A percentile compares a stretch with the other conserved stretches of the same genome.
phyloP scores from a whole-genome alignment of 805 yeast species.

The Wickerhamomyces queroliae region DNA sequence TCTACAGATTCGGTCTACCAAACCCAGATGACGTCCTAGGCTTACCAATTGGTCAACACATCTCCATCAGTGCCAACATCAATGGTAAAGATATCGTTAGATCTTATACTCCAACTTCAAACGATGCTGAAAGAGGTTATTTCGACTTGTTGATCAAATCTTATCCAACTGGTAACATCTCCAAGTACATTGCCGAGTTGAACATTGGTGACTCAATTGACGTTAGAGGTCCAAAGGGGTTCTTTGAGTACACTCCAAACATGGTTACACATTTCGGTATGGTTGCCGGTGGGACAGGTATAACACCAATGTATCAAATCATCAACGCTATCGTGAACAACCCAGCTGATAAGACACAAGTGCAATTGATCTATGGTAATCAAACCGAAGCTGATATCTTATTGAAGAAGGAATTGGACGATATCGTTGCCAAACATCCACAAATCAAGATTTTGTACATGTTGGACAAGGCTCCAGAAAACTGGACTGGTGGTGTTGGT shows the following conservation, averaged over 20 bases:
- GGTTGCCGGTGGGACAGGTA: slow-evolving; percentile 98
- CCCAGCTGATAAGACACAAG: slow-evolving; percentile 73
- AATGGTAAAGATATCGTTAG: slow-evolving; percentile 77
- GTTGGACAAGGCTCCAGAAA: slow-evolving; percentile 60
- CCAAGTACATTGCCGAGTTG: slow-evolving; percentile 65
- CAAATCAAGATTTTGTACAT: slow-evolving; percentile 65
- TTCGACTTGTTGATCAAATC: slow-evolving; percentile 84
- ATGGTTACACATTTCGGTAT: slow-evolving; percentile 70
- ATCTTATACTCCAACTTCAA: slow-evolving; percentile 86
- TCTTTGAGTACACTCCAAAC: slow-evolving; percentile 76
- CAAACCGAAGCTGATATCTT: slow-evolving; percentile 76
- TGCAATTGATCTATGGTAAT: slow-evolving; percentile 75
- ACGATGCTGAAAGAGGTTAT: slow-evolving; percentile 72
- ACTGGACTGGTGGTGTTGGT: slow-evolving; percentile 77
- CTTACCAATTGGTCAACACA: slow-evolving; percentile 92
- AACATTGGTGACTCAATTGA: slow-evolving; percentile 74
- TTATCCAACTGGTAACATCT: slow-evolving; percentile 80
- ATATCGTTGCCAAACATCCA: slow-evolving; percentile 48
- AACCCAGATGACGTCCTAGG: slow-evolving; percentile 70
- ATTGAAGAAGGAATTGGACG: slow-evolving; percentile 74
- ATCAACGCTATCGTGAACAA: slow-evolving; percentile 73
- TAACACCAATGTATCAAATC: slow-evolving; percentile 93
- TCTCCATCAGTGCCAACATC: slow-evolving; percentile 69
- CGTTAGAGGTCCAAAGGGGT: slow-evolving; percentile 89
- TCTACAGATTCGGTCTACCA: slow-evolving; percentile 82